phyloP scores from a whole-genome alignment of 208 protist species.

The Trypanosomatidae sp. region DNA sequence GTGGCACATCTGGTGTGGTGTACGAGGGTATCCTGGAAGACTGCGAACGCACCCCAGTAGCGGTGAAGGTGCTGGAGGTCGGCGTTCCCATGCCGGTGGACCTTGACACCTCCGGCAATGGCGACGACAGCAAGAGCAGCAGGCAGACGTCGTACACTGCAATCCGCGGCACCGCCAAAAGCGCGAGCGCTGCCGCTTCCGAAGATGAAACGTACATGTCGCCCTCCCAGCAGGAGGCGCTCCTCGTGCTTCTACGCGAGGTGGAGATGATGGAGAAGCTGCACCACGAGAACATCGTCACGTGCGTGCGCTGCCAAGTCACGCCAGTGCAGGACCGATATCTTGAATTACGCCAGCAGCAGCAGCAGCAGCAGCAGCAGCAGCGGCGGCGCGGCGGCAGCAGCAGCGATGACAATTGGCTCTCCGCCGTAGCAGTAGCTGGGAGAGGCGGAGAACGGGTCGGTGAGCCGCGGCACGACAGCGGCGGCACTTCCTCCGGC shows the following conservation, averaged over 20 bases:
- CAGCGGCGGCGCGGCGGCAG: background rate
- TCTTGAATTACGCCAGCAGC: slow-evolving; percentile 16
- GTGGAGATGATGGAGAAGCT: slow-evolving; percentile 83
- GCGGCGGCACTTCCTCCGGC: background rate
- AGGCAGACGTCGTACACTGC: background rate
- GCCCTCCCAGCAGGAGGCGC: slow-evolving; percentile 36
- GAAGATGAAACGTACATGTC: slow-evolving; percentile 28
- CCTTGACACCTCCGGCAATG: background rate
- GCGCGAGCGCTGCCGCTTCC: background rate
- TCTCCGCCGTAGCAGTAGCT: background rate
- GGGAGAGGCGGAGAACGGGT: background rate
- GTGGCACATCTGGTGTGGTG: slow-evolving; percentile 40
- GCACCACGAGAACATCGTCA: slow-evolving; percentile 83
- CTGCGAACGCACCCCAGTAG: slow-evolving; percentile 53
- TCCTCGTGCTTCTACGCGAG: slow-evolving; percentile 57
- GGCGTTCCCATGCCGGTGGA: slow-evolving; percentile 12
- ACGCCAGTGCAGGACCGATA: slow-evolving; percentile 39
- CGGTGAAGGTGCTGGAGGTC: slow-evolving; percentile 83
- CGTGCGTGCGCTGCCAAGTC: slow-evolving; percentile 79
- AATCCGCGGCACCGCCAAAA: background rate
- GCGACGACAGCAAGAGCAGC: background rate
- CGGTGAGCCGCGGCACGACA: background rate
- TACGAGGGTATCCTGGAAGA: slow-evolving; percentile 49
- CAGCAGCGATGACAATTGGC: background rate
- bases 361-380: slow-evolving; percentile 6